A percentile compares a stretch with the other conserved stretches of the same genome.
Evolutionary conservation across 768 basidiomycete genomes (phyloP).

Genomic region (Pisolithus tinctorius): DNA sequence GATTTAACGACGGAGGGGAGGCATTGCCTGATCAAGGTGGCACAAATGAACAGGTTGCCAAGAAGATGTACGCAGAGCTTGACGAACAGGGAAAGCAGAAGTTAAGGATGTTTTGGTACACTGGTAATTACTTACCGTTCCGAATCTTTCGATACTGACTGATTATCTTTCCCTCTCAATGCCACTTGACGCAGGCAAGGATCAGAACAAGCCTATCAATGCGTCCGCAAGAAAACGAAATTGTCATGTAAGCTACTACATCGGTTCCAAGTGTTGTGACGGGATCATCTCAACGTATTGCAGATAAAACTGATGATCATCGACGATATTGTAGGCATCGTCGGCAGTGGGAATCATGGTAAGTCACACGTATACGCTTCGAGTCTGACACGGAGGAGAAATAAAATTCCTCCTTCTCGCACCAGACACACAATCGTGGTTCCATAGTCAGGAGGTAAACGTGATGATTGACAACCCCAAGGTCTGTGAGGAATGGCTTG

Average conservation of each 20-base stretch:
- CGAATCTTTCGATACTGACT: background rate
- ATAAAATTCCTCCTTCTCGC: background rate
- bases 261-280: background rate
- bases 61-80: constrained; percentile 49
- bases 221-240: constrained; percentile 63
- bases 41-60: constrained; percentile 63
- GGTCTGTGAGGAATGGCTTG: constrained; percentile 50
- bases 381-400: background rate
- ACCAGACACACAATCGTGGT: constrained; percentile 61
- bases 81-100: constrained; percentile 37
- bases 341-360: constrained; percentile 68
- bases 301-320: constrained; percentile 60
- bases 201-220: constrained; percentile 58
- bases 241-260: constrained; percentile 42
- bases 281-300: background rate
- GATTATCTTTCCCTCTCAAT: background rate
- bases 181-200: constrained; percentile 36
- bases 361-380: constrained; percentile 2
- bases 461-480: constrained; percentile 52
- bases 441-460: constrained; percentile 67
- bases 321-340: constrained; percentile 58
- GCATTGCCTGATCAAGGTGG: constrained; percentile 64
- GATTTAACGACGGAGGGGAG: constrained; percentile 52
- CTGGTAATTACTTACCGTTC: constrained; percentile 10
- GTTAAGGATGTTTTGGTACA: constrained; percentile 52